A percentile compares a stretch with the other conserved stretches of the same genome.
Evolutionary conservation across 495 filamentous ascomycete species (phyloP).

Genomic region (Evernia prunastri): DNA sequence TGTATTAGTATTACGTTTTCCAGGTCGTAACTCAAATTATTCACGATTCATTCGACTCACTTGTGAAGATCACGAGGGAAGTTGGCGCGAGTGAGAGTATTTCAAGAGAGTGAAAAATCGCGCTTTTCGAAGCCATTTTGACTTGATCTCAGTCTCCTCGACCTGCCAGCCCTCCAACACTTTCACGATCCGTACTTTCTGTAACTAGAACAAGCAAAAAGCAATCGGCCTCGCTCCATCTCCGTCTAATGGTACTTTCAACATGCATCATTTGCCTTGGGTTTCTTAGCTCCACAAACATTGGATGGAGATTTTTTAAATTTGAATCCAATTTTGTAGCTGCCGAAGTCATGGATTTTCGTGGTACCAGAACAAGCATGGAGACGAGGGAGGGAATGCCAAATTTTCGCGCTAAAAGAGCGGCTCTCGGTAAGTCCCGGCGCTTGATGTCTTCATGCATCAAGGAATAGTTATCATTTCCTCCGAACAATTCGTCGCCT

Average conservation of each 20-base stretch:
- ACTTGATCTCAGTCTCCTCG: background rate
- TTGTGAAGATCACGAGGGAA: background rate
- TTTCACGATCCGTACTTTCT: background rate
- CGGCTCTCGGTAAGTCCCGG: conserved; percentile 11
- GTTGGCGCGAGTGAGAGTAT: background rate
- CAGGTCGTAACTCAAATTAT: background rate
- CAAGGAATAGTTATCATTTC: conserved; percentile 1
- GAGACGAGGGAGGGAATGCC: background rate
- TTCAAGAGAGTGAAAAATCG: background rate
- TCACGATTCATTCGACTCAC: background rate
- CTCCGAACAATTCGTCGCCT: background rate
- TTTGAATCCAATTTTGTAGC: background rate
- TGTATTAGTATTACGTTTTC: conserved; percentile 8
- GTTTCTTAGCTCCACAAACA: background rate
- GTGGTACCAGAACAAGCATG: background rate
- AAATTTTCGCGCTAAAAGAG: background rate
- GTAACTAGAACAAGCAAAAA: background rate
- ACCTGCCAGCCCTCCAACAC: background rate
- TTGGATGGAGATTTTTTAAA: background rate
- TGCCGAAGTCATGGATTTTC: background rate
- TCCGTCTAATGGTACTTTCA: background rate
- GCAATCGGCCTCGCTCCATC: background rate
- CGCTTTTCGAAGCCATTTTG: background rate
- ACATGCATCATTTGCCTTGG: background rate
- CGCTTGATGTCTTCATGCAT: conserved; percentile 13